Evolutionary conservation across 2,329 filamentous ascomycete species (phyloP).

Genomic region (Sporothrix brasiliensis): DNA sequence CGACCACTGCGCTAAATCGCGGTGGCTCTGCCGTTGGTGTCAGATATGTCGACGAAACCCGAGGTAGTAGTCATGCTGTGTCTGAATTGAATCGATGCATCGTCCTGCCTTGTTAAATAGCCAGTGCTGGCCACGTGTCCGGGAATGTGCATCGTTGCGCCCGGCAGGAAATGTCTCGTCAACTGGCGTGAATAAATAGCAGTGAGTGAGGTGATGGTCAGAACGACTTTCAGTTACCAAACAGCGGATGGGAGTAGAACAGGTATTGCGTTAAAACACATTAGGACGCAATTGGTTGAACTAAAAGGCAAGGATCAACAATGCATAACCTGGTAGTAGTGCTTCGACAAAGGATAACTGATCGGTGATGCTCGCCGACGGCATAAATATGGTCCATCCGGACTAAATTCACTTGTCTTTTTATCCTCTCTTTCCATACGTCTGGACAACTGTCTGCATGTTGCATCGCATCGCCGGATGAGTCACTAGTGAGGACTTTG

Average conservation of each 20-base stretch:
- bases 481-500: neutral
- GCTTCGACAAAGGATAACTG: neutral
- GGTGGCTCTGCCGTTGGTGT: neutral
- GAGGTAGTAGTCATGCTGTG: too few relatives aligned
- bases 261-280: too few relatives aligned
- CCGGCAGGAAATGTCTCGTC: too few relatives aligned
- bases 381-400: neutral
- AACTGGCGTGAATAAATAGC: neutral
- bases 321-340: neutral
- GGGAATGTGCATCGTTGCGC: too few relatives aligned
- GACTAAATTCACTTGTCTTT: neutral
- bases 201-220: neutral
- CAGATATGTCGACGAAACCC: too few relatives aligned
- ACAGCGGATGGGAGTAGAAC: neutral
- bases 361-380: slow-evolving; percentile 21
- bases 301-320: neutral
- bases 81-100: too few relatives aligned
- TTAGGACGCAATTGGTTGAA: neutral
- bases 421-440: neutral
- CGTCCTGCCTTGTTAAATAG: too few relatives aligned
- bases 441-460: neutral
- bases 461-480: slow-evolving; percentile 5
- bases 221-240: neutral
- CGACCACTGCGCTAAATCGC: neutral
- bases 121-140: too few relatives aligned